A percentile compares a stretch with the other conserved stretches of the same genome.
These are phyloP conservation scores for Aspergillus sp. DNA, from an alignment of 2,329 filamentous ascomycete species.

Conservation along the genomic window DNA sequence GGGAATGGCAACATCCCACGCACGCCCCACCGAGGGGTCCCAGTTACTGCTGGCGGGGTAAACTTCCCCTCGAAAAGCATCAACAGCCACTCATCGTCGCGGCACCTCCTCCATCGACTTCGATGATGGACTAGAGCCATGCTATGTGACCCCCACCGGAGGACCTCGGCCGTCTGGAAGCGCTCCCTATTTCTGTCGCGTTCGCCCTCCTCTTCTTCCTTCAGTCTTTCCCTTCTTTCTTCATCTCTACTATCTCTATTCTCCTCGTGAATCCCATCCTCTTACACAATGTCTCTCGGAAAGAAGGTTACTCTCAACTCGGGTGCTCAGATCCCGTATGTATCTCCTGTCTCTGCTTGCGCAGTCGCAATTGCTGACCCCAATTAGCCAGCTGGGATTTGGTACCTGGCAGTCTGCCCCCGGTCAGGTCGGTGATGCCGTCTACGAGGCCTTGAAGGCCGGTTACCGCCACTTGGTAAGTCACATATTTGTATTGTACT, in stretches of 20 bases:
- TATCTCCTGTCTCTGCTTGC: neutral
- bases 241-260: neutral
- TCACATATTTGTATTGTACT: neutral
- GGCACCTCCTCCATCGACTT: neutral
- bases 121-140: neutral
- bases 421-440: constrained; percentile 43
- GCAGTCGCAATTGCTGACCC: constrained; percentile 2
- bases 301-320: constrained; percentile 44
- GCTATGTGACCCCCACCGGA: constrained; percentile 20
- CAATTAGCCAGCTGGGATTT: constrained; percentile 40
- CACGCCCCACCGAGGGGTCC: constrained; percentile 14
- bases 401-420: constrained; percentile 46
- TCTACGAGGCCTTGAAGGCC: constrained; percentile 43
- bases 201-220: neutral
- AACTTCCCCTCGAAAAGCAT: neutral
- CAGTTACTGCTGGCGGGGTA: constrained; percentile 7
- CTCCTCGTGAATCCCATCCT: neutral
- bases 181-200: constrained; percentile 12
- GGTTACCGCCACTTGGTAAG: constrained; percentile 45
- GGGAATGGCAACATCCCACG: neutral
- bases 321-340: constrained; percentile 43
- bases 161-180: neutral
- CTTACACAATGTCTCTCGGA: constrained; percentile 42
- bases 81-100: neutral
- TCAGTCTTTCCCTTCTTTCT: neutral